Conservation (phyloP, 441 rosid species). For the Pelargonium fulgidum region DNA sequence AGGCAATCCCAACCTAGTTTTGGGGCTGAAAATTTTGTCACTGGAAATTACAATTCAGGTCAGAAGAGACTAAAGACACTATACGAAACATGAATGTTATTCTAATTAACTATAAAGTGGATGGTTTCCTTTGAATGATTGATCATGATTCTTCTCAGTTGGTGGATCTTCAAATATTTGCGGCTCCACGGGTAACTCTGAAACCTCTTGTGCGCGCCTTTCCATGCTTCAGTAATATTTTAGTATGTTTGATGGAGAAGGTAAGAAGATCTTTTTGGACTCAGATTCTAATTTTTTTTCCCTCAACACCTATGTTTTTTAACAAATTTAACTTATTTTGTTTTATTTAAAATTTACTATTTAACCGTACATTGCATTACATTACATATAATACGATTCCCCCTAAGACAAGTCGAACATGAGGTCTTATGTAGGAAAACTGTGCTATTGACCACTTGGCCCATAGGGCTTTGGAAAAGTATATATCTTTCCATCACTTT, state of each 20-base stretch:
- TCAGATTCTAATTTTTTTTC: background rate
- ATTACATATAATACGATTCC: too few species aligned
- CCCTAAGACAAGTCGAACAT: too few species aligned
- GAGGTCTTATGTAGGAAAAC: too few species aligned
- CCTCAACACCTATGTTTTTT: background rate
- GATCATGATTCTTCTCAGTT: constrained; percentile 43
- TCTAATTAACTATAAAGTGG: constrained; percentile 18
- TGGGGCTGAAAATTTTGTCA: constrained; percentile 54
- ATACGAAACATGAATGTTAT: constrained; percentile 10
- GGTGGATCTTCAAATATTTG: constrained; percentile 63
- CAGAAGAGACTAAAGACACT: constrained; percentile 25
- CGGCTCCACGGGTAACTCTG: constrained; percentile 54
- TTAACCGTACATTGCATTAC: too few species aligned
- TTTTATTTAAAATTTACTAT: too few species aligned
- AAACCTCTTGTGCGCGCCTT: constrained; percentile 86
- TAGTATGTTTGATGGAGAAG: constrained; percentile 68
- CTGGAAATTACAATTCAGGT: constrained; percentile 64
- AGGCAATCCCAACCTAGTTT: constrained; percentile 73
- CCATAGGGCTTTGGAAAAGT: too few species aligned
- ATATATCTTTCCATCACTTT: too few species aligned
- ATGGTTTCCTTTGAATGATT: constrained; percentile 12
- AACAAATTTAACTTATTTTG: background rate
- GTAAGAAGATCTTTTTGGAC: constrained; percentile 19
- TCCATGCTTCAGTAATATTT: constrained; percentile 70
- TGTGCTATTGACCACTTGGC: too few species aligned